These are phyloP conservation scores for Fusarium solani-melongenae DNA, from an alignment of 2,329 filamentous ascomycete species.

Conservation along the genomic window DNA sequence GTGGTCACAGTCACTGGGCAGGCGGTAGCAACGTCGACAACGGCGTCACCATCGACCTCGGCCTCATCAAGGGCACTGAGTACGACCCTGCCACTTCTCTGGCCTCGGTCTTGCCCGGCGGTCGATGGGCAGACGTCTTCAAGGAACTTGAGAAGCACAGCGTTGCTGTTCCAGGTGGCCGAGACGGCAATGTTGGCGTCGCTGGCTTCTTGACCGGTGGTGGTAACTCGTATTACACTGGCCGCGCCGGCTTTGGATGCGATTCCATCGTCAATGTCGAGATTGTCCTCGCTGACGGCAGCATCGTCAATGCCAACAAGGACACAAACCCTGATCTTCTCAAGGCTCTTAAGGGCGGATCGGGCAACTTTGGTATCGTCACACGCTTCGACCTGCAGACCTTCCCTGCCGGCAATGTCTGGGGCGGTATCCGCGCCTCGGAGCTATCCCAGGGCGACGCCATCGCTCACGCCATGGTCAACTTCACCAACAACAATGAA, in stretches of 20 bases:
- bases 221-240: slow-evolving; percentile 44
- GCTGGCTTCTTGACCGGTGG: slow-evolving; percentile 44
- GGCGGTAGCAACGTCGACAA: slow-evolving; percentile 41
- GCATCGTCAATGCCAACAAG: slow-evolving; percentile 54
- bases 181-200: slow-evolving; percentile 49
- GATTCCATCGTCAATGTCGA: slow-evolving; percentile 54
- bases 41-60: slow-evolving; percentile 45
- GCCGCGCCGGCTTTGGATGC: slow-evolving; percentile 52
- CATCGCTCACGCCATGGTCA: slow-evolving; percentile 27
- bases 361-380: slow-evolving; percentile 56
- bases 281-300: slow-evolving; percentile 55
- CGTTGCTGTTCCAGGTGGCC: slow-evolving; percentile 56
- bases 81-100: slow-evolving; percentile 35
- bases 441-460: slow-evolving; percentile 19
- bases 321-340: slow-evolving; percentile 54
- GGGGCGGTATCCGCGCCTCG: slow-evolving; percentile 25
- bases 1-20: slow-evolving; percentile 47
- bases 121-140: slow-evolving; percentile 53
- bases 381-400: slow-evolving; percentile 42
- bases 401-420: slow-evolving; percentile 2
- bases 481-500: slow-evolving; percentile 26
- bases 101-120: slow-evolving; percentile 51
- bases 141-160: slow-evolving; percentile 44
- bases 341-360: slow-evolving; percentile 58
- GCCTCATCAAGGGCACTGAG: slow-evolving; percentile 42